A percentile compares a stretch with the other conserved stretches of the same genome.
These are phyloP conservation scores for Suhomyces tanzawaensis DNA, from an alignment of 805 yeast species.

Conservation along the genomic window DNA sequence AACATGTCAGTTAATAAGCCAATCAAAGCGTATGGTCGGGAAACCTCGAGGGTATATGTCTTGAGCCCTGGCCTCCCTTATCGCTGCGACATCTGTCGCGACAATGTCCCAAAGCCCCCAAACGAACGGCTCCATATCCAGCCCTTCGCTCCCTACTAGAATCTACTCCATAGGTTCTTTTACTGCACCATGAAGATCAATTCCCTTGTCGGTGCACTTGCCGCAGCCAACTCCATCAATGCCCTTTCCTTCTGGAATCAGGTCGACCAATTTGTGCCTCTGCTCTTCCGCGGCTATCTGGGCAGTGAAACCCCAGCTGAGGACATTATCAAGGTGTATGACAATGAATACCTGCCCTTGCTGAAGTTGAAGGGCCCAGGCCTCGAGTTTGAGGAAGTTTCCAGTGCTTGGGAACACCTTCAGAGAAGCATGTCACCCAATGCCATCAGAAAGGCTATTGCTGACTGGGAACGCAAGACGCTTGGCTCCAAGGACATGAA, in stretches of 20 bases:
- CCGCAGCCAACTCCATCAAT: not conserved
- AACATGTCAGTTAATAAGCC: too few relatives aligned
- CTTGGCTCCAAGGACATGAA: slow-evolving; percentile 8
- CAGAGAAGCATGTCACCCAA: slow-evolving; percentile 9
- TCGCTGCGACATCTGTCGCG: too few relatives aligned
- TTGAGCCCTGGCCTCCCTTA: too few relatives aligned
- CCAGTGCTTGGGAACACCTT: slow-evolving; percentile 17
- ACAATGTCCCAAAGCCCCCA: too few relatives aligned
- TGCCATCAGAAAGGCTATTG: slow-evolving; percentile 8
- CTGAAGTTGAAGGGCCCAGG: not conserved
- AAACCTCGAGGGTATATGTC: too few relatives aligned
- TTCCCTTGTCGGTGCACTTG: not conserved
- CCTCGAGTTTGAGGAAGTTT: not conserved
- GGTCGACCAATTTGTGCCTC: not conserved
- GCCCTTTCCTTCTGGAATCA: not conserved
- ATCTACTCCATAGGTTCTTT: too few relatives aligned
- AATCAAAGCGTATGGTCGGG: too few relatives aligned
- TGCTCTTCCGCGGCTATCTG: slow-evolving; percentile 15
- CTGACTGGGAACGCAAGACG: slow-evolving; percentile 8
- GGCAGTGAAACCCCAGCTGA: slow-evolving; percentile 10
- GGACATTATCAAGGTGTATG: slow-evolving; percentile 5
- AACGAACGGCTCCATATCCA: too few relatives aligned
- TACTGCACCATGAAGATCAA: not conserved
- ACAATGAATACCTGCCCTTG: not conserved
- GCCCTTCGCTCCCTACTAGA: too few relatives aligned